phyloP scores from a whole-genome alignment of 345 rosid species.

The Gossypium longicalyx region DNA sequence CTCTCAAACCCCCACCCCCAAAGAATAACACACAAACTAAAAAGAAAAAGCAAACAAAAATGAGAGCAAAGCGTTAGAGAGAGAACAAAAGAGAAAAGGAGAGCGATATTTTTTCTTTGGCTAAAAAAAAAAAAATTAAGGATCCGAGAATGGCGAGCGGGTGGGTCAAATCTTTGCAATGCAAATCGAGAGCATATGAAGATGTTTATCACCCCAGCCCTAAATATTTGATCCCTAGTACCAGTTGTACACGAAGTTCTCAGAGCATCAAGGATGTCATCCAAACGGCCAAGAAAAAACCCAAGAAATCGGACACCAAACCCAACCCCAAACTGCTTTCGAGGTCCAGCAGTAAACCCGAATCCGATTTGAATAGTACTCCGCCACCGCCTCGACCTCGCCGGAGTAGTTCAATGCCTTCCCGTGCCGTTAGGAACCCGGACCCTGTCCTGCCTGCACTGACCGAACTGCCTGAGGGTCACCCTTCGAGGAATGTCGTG shows the following conservation, averaged over 20 bases:
- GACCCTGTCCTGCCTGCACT: conserved; percentile 59
- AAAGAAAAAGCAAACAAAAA: background rate
- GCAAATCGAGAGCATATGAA: conserved; percentile 87
- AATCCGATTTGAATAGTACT: conserved; percentile 16
- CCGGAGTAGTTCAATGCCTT: conserved; percentile 19
- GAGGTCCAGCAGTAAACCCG: conserved; percentile 24
- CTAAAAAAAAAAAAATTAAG: background rate
- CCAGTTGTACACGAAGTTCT: conserved; percentile 61
- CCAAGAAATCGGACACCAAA: conserved; percentile 27
- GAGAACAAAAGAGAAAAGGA: conserved; percentile 9
- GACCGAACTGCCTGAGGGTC: conserved; percentile 76
- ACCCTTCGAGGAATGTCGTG: conserved; percentile 86
- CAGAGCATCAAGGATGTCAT: conserved; percentile 71
- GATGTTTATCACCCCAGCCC: conserved; percentile 66
- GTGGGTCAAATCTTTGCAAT: conserved; percentile 90
- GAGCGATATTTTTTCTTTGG: background rate
- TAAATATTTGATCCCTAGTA: conserved; percentile 40
- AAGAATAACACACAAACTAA: background rate
- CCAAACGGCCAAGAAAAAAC: conserved; percentile 36
- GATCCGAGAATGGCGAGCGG: conserved; percentile 53
- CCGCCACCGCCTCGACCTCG: conserved; percentile 30
- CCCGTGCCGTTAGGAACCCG: conserved; percentile 34
- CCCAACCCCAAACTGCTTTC: conserved; percentile 14
- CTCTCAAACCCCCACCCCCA: background rate
- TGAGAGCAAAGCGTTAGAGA: conserved; percentile 14